Base-by-base conservation (phyloP, 176 grass and related monocot species). In the Alopecurus myosuroides region DNA sequence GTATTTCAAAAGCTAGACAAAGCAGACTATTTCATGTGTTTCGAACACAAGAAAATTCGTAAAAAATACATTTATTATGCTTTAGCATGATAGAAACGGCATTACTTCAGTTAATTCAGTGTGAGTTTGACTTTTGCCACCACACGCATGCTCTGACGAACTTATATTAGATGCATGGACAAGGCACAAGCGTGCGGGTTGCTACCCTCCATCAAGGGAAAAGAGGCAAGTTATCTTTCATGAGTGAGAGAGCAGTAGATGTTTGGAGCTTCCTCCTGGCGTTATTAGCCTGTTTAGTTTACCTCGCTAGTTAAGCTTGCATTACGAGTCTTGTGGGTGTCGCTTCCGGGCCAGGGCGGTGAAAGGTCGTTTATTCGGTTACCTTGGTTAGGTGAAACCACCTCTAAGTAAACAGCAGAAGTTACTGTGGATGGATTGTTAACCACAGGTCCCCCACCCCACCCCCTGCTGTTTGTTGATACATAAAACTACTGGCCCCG, bases 281-380 rank as follows among this genome's bases (percentile, higher is more conserved):
- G 55, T 0, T 40, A 74, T 80, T 63, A 64, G 53, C 18, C 12
- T 72, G n/a, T 28, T 82, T 18, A 14, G 13, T 40, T 8, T 40
- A 40, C 45, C 4, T 18, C 11, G 39, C 13, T 31, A 34, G 20
- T 9, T 23, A 35, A 6, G 35, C 39, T 62, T 19, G 41, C 29
- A 19, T 56, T 36, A 5, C 22, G 26, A 45, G 29, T 13, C 61
- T 25, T 75, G 28, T 45, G 40, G 64, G 26, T 33, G 39, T 75
- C 11, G 40, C 33, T 74, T 75, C 55, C 4, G 13, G 55, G 74
- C 82, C 63, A 74, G 70, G 70, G 8, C 88, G 82, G 88, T 86
- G 72, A 77, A 64, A 77, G 77, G 83, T 41, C 79, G 88, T 86
- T 90, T 86, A 26, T 86, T 90, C 84, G 52, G 84, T 90, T 86